phyloP scores from a whole-genome alignment of 164 flowering plant species.

The Berberis vulgaris region DNA sequence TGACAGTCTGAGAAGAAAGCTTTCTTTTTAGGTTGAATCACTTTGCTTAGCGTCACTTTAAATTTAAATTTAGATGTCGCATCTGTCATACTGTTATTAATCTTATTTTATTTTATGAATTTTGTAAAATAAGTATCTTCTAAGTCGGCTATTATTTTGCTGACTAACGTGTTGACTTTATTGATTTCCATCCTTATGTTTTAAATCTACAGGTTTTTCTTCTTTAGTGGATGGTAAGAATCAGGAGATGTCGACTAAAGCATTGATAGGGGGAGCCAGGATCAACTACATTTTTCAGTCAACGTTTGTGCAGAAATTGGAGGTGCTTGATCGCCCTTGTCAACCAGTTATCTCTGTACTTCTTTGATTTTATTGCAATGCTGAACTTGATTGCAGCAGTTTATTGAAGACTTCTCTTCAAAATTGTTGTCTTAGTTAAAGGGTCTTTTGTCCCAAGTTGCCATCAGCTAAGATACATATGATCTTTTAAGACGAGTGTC shows the following conservation, averaged over 20 bases:
- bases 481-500: neutral
- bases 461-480: neutral
- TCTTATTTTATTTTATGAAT: too few species aligned
- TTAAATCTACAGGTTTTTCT: conserved; percentile 24
- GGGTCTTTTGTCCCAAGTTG: neutral
- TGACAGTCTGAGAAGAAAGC: too few species aligned
- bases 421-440: too few species aligned
- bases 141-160: neutral
- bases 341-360: neutral
- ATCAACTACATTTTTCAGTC: conserved; percentile 57
- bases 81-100: too few species aligned
- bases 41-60: too few species aligned
- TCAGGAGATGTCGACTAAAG: conserved; percentile 32
- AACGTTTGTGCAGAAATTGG: conserved; percentile 48
- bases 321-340: conserved; percentile 22
- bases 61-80: too few species aligned
- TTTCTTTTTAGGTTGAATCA: too few species aligned
- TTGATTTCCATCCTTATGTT: neutral
- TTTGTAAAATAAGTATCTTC: too few species aligned
- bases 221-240: conserved; percentile 40
- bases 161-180: neutral
- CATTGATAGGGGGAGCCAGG: conserved; percentile 51
- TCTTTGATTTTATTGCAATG: neutral
- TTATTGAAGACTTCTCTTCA: too few species aligned
- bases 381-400: too few species aligned